Conservation (phyloP, 495 filamentous ascomycete genomes). For the Aspergillus sclerotioniger region DNA sequence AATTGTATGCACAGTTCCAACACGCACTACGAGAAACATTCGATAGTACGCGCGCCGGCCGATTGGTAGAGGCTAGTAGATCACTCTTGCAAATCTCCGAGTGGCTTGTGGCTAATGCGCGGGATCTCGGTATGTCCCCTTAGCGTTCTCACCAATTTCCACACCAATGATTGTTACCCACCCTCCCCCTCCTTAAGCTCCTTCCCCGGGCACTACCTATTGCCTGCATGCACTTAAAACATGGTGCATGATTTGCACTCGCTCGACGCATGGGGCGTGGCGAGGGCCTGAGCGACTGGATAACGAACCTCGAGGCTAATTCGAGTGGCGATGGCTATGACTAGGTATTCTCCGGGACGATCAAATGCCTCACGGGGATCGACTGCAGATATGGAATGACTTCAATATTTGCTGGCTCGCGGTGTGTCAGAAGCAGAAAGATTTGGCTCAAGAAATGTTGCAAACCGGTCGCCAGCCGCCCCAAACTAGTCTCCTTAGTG, state of each 20-base stretch:
- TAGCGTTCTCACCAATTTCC: conserved; percentile 10
- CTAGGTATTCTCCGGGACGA: conserved; percentile 75
- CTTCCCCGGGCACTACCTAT: background rate
- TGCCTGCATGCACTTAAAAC: background rate
- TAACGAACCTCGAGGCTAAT: conserved; percentile 25
- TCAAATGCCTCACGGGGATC: conserved; percentile 62
- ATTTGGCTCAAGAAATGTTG: conserved; percentile 60
- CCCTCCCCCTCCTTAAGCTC: conserved; percentile 1
- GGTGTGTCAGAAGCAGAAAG: conserved; percentile 81
- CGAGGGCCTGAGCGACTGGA: background rate
- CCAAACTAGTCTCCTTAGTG: conserved; percentile 63
- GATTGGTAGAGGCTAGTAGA: conserved; percentile 67
- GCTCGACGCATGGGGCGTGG: background rate
- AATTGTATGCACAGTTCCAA: conserved; percentile 75
- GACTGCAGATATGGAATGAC: conserved; percentile 84
- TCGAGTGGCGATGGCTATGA: conserved; percentile 19
- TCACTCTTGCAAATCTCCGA: conserved; percentile 76
- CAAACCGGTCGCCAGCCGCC: conserved; percentile 57
- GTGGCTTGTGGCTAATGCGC: conserved; percentile 80
- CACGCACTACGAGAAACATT: conserved; percentile 70
- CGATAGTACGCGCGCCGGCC: conserved; percentile 68
- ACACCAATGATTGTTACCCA: conserved; percentile 5
- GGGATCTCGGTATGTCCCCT: conserved; percentile 72
- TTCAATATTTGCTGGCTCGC: conserved; percentile 95
- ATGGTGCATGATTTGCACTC: background rate